Percentiles rank a stretch among this genome's conserved stretches.
Conservation (phyloP, 2,329 filamentous ascomycete species). For the Verticillium isaacii region DNA sequence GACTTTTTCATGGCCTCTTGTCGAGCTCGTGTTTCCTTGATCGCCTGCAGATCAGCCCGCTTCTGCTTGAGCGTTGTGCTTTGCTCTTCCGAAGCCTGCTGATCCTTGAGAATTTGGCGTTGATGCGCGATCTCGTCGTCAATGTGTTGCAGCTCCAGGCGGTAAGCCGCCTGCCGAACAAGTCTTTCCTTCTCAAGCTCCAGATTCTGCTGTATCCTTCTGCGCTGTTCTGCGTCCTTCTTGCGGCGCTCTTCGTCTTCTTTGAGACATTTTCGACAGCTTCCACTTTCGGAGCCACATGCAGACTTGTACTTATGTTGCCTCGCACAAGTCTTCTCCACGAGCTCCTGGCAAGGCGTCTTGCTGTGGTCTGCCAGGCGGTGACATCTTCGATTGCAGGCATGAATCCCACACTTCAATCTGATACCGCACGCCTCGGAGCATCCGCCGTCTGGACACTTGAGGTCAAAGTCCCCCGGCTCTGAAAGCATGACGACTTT, state of each 20-base stretch:
- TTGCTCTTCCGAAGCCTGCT: constrained; percentile 38
- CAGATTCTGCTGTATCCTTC: constrained; percentile 38
- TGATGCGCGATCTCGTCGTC: constrained; percentile 50
- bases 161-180: constrained; percentile 38
- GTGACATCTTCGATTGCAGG: constrained; percentile 59
- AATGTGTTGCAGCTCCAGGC: constrained; percentile 37
- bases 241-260: constrained; percentile 42
- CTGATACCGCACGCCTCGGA: constrained; percentile 48
- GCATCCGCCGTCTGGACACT: constrained; percentile 69
- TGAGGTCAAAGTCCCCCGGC: constrained; percentile 53
- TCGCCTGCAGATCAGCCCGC: constrained; percentile 35
- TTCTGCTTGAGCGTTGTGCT: constrained; percentile 39
- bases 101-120: constrained; percentile 35
- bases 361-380: constrained; percentile 53
- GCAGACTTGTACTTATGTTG: constrained; percentile 42
- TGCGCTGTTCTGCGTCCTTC: constrained; percentile 32
- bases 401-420: constrained; percentile 55
- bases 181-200: constrained; percentile 45
- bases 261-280: constrained; percentile 46
- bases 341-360: constrained; percentile 21
- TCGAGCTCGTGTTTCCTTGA: constrained; percentile 26
- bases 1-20: constrained; percentile 9
- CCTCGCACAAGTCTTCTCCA: constrained; percentile 44
- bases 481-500: constrained; percentile 37
- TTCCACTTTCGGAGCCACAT: constrained; percentile 36